Evolutionary conservation across 73 alveolate genomes (phyloP).

Genomic region (Paraurostyla sp.): DNA sequence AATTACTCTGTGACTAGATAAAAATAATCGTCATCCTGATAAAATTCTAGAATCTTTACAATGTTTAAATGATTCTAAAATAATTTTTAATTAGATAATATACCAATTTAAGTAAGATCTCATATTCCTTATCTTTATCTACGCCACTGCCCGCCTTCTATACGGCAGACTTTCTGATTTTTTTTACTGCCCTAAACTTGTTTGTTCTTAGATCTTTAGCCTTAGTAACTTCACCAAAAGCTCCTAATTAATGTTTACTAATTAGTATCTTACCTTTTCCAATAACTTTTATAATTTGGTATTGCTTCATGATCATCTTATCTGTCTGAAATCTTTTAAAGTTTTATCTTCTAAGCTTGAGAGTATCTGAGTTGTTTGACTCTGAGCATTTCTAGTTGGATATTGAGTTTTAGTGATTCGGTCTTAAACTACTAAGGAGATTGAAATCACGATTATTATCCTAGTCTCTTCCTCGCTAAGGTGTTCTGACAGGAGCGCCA

Average conservation of each 20-base stretch:
- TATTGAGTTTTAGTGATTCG: background rate
- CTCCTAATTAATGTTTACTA: background rate
- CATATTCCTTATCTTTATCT: conserved; percentile 85
- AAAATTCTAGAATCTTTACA: conserved; percentile 88
- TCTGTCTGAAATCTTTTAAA: conserved; percentile 44
- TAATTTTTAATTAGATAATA: background rate
- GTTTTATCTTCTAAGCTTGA: too few relatives aligned
- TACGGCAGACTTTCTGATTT: conserved; percentile 60
- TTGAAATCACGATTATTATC: background rate
- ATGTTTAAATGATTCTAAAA: conserved; percentile 85
- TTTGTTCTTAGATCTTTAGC: conserved; percentile 51
- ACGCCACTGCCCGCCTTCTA: conserved; percentile 60
- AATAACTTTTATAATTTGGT: conserved; percentile 43
- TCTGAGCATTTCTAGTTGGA: background rate
- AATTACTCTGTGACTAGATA: conserved; percentile 74
- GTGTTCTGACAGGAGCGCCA: conserved; percentile 4
- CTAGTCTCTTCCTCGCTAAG: background rate
- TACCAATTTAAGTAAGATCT: conserved; percentile 78
- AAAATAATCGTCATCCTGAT: conserved; percentile 69
- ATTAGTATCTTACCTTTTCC: conserved; percentile 64
- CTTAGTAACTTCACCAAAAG: conserved; percentile 68
- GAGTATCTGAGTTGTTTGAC: too few relatives aligned
- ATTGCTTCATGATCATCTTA: conserved; percentile 24
- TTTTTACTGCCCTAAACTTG: conserved; percentile 66
- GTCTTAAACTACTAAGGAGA: background rate